These are phyloP conservation scores for Nicotiana tomentosiformis DNA, from an alignment of 257 asterid genomes.

Conservation along the genomic window DNA sequence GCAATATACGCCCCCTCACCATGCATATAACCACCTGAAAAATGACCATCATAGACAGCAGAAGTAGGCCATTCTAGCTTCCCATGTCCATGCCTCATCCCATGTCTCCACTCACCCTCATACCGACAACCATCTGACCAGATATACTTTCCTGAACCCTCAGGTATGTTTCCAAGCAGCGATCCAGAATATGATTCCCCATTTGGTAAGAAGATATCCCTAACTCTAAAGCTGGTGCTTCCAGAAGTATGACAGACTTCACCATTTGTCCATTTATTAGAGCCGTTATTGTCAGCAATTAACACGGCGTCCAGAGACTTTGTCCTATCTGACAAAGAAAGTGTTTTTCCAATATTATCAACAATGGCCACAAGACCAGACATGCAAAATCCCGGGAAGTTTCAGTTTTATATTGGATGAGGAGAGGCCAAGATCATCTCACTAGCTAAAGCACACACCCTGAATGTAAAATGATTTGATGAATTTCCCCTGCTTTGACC, in stretches of 20 bases:
- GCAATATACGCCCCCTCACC: conserved; percentile 67
- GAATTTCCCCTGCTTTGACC: not conserved
- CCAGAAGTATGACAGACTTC: conserved; percentile 44
- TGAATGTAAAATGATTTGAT: not conserved
- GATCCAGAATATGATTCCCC: conserved; percentile 68
- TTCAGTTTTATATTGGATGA: conserved; percentile 16
- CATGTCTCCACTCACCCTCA: conserved; percentile 87
- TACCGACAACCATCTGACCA: conserved; percentile 90
- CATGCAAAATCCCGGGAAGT: conserved; percentile 69
- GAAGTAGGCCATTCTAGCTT: conserved; percentile 73
- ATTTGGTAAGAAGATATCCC: conserved; percentile 39
- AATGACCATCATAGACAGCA: conserved; percentile 81
- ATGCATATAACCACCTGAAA: conserved; percentile 77
- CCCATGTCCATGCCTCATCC: conserved; percentile 87
- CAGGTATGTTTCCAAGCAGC: conserved; percentile 62
- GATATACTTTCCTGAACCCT: conserved; percentile 60
- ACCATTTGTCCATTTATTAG: conserved; percentile 31
- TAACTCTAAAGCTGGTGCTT: conserved; percentile 33
- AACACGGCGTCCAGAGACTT: conserved; percentile 37
- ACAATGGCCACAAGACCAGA: conserved; percentile 70
- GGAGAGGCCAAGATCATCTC: not conserved
- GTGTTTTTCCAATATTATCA: conserved; percentile 39
- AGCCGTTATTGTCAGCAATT: conserved; percentile 27
- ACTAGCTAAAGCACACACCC: not conserved
- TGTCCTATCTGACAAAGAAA: conserved; percentile 56